These are phyloP conservation scores for Pestalotiopsis sp. DNA, from an alignment of 2,329 filamentous ascomycete genomes.

Conservation along the genomic window DNA sequence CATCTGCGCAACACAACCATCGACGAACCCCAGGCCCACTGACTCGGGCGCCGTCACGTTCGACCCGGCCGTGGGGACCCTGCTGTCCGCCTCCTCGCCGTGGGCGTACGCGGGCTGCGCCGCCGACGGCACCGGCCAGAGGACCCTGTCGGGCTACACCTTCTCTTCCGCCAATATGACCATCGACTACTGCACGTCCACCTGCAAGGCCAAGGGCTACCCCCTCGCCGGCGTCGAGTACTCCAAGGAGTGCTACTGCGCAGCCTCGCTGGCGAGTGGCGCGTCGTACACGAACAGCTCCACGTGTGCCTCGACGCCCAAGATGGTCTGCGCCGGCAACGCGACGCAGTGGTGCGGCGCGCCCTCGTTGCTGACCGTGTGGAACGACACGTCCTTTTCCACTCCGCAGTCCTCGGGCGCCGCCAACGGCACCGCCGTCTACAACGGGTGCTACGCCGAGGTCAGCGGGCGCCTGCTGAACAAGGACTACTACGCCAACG, in stretches of 20 bases:
- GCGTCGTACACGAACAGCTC: slow-evolving; percentile 30
- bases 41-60: slow-evolving; percentile 14
- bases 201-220: slow-evolving; percentile 17
- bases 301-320: slow-evolving; percentile 30
- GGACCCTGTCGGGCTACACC: slow-evolving; percentile 21
- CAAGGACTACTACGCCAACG: slow-evolving; percentile 6
- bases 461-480: slow-evolving; percentile 5
- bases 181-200: slow-evolving; percentile 17
- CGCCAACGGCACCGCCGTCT: not conserved
- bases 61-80: slow-evolving; percentile 14
- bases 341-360: slow-evolving; percentile 19
- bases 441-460: slow-evolving; percentile 8
- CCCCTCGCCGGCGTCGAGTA: slow-evolving; percentile 21
- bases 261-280: slow-evolving; percentile 28
- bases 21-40: not conserved
- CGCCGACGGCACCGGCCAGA: slow-evolving; percentile 23
- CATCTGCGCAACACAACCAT: slow-evolving; percentile 15
- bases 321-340: slow-evolving; percentile 40
- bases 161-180: slow-evolving; percentile 20
- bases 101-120: slow-evolving; percentile 57
- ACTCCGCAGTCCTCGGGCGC: not conserved
- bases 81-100: slow-evolving; percentile 11
- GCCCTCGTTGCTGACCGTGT: slow-evolving; percentile 1
- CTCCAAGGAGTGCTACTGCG: slow-evolving; percentile 21
- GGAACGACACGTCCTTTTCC: slow-evolving; percentile 8